These are phyloP conservation scores for Marsdenia floribunda DNA, from an alignment of 257 asterid species.

Conservation along the genomic window DNA sequence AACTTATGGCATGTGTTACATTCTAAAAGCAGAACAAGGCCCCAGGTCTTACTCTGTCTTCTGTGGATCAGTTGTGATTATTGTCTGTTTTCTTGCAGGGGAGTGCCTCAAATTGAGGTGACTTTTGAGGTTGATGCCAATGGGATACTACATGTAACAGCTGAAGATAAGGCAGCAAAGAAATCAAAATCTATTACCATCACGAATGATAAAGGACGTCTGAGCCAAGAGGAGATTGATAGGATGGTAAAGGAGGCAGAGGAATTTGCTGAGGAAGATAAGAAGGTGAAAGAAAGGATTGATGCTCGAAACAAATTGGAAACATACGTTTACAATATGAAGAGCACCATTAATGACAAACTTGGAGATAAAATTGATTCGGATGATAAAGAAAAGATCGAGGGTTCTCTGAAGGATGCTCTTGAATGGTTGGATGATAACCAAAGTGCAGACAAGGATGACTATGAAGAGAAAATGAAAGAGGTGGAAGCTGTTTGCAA, in stretches of 20 bases:
- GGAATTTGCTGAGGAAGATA: constrained; percentile 23
- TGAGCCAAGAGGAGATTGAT: constrained; percentile 21
- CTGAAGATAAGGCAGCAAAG: constrained; percentile 25
- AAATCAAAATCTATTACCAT: constrained; percentile 20
- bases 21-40: too few relatives aligned
- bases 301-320: constrained; percentile 24
- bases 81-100: constrained; percentile 8
- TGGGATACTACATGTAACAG: constrained; percentile 22
- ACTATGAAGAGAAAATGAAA: constrained; percentile 24
- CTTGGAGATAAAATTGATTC: constrained; percentile 22
- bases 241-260: constrained; percentile 22
- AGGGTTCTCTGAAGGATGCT: constrained; percentile 21
- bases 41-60: not conserved
- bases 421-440: constrained; percentile 25
- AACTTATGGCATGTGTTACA: not conserved
- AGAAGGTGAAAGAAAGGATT: constrained; percentile 17
- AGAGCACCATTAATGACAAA: constrained; percentile 20
- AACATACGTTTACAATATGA: constrained; percentile 22
- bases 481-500: constrained; percentile 26
- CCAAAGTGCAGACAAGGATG: constrained; percentile 16
- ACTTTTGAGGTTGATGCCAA: constrained; percentile 19
- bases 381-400: constrained; percentile 21
- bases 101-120: constrained; percentile 24
- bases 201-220: constrained; percentile 15
- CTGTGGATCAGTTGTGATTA: not conserved